Evolutionary conservation across 129 eudicot species (phyloP), one percentile per base, ranked within the genome.

Genomic region (Chrysanthemum seticuspe): DNA sequence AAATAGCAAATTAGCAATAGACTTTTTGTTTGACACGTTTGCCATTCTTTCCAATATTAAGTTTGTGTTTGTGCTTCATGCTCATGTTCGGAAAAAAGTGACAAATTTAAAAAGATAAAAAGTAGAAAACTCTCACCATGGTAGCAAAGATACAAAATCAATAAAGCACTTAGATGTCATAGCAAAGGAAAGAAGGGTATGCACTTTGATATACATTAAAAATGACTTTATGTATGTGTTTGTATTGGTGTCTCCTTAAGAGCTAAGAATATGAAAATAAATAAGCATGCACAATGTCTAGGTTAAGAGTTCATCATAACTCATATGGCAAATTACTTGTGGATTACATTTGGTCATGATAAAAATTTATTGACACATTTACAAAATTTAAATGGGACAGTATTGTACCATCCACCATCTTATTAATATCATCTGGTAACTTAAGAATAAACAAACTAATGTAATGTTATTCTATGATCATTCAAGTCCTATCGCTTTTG

Each of bases 401-500:
- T 29, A 40, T 69, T 56, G 60, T 52, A 80, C 73, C 64, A 56
- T 69, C 56, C 47, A 54, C 65, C 76, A 29, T 34, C 53, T 77
- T 69, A 50, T 70, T 75, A 25, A 70, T 62, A 36, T 65, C 13
- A 52, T 15, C 4, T 31, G 25, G 25, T 71, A 64, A 48, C 29
- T 18, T 56, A 71, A 19, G 55, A 18, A 71, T 40, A 9, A 3
- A 13, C 9, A 10, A 21, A 14, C n/a, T 51, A 6, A 16, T 0
- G 6, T 15, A 49, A 31, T 10, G 10, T 31, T 44, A 3, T 59
- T 60, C 10, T 2, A 77, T 13, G 2, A 3, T 63, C 47, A 78
- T 71, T 6, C 23, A n/a, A 27, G 57, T 63, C 48, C 74, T 81
- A 86, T 15, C 88, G 85, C 79, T 70, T 92, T 52, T 76, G 88